Evolutionary conservation across 2,329 filamentous ascomycete genomes (phyloP).

Genomic region (Colletotrichum falcatum): DNA sequence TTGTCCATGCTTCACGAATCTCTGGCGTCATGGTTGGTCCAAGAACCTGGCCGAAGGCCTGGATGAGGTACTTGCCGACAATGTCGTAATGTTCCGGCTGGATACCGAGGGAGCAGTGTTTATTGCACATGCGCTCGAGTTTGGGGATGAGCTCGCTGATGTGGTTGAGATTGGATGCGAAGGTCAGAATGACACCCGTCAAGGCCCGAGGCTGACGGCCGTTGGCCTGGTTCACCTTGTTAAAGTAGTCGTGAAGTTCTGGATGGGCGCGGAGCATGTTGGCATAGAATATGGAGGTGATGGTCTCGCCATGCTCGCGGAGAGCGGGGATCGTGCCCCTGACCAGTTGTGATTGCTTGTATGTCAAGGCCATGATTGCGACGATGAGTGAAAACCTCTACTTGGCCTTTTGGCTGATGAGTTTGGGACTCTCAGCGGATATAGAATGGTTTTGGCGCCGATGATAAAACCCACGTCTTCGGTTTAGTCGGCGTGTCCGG

Average conservation of each 20-base stretch:
- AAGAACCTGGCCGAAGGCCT: slow-evolving; percentile 75
- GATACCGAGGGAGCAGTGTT: slow-evolving; percentile 79
- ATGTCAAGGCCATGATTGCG: slow-evolving; percentile 55
- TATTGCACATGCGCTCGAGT: slow-evolving; percentile 73
- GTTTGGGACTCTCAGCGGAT: slow-evolving; percentile 2
- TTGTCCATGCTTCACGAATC: slow-evolving; percentile 74
- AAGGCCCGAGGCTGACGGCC: slow-evolving; percentile 45
- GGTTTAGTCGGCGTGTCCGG: background rate
- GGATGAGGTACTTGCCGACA: slow-evolving; percentile 76
- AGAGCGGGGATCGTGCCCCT: slow-evolving; percentile 78
- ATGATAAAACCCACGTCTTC: slow-evolving; percentile 1
- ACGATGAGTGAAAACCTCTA: background rate
- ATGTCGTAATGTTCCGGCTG: slow-evolving; percentile 76
- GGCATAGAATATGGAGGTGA: slow-evolving; percentile 79
- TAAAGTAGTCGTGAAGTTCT: slow-evolving; percentile 77
- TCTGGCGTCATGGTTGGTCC: slow-evolving; percentile 74
- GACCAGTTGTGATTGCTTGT: slow-evolving; percentile 72
- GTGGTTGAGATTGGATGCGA: slow-evolving; percentile 77
- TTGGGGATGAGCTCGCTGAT: slow-evolving; percentile 66
- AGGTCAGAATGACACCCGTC: slow-evolving; percentile 67
- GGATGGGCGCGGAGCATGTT: slow-evolving; percentile 75
- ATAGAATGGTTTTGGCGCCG: background rate
- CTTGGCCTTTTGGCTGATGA: background rate
- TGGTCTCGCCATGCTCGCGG: slow-evolving; percentile 73
- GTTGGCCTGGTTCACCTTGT: slow-evolving; percentile 51